These are phyloP conservation scores for Kwoniella heveanensis DNA, from an alignment of 768 basidiomycete genomes.

Conservation along the genomic window DNA sequence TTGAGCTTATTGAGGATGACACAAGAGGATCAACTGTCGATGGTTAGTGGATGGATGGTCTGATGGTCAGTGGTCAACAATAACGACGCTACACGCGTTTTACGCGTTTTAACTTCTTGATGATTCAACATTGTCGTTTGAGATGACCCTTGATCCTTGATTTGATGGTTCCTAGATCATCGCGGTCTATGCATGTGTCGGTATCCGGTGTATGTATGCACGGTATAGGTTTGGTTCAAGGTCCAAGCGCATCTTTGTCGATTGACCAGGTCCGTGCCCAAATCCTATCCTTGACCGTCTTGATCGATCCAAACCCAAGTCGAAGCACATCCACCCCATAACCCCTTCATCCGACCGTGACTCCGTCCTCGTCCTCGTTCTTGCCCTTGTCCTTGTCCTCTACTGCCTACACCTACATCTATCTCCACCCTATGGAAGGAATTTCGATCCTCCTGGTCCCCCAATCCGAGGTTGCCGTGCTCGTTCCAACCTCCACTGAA, in stretches of 20 bases:
- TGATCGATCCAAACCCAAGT: conserved; percentile 59
- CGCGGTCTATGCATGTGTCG: no score
- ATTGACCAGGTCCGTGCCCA: no score
- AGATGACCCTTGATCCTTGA: not conserved
- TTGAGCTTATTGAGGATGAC: not conserved
- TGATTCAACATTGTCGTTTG: not conserved
- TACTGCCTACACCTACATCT: no score
- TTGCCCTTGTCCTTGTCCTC: no score
- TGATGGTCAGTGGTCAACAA: no score
- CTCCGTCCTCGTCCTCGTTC: no score
- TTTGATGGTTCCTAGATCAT: not conserved
- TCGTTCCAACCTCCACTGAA: conserved; percentile 99
- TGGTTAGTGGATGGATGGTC: no score
- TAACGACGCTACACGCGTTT: not conserved
- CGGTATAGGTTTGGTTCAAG: no score
- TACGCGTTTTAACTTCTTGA: not conserved
- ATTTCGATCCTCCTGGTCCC: conserved; percentile 63
- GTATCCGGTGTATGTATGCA: no score
- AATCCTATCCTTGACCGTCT: not conserved
- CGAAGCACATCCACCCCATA: conserved; percentile 64
- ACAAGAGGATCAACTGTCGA: no score
- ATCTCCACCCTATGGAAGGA: conserved; percentile 59
- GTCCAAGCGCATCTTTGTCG: not conserved
- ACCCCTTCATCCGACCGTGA: conserved; percentile 23
- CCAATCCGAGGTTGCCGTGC: conserved; percentile 85